A percentile compares a stretch with the other conserved stretches of the same genome.
Evolutionary conservation across 1,139 yeast species (phyloP).

Genomic region (Pichia cactophila): DNA sequence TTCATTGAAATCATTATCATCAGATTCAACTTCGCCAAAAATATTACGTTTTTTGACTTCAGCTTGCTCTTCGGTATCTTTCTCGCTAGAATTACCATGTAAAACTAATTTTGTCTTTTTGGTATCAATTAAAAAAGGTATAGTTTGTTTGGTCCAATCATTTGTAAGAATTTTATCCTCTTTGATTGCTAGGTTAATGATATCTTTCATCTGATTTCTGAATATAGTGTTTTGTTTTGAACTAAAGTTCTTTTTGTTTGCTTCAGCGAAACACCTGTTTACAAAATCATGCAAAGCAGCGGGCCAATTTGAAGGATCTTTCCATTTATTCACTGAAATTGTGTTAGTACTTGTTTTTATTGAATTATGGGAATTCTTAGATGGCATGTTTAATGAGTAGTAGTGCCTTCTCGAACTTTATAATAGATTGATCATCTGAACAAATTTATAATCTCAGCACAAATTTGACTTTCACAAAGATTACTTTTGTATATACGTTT

Average conservation of each 20-base stretch:
- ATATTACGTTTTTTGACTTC: constrained; percentile 15
- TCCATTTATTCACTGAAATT: constrained; percentile 7
- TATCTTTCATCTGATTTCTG: constrained; percentile 38
- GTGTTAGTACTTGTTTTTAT: constrained; percentile 2
- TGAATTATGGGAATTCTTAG: not conserved
- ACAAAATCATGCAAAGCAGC: constrained; percentile 40
- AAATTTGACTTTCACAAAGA: too few relatives aligned
- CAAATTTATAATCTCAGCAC: too few relatives aligned
- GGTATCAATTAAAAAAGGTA: constrained; percentile 40
- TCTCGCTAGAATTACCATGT: constrained; percentile 14
- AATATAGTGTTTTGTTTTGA: constrained; percentile 30
- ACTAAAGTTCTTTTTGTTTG: constrained; percentile 27
- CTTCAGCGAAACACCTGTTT: constrained; percentile 35
- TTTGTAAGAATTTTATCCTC: constrained; percentile 42
- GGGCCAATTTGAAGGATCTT: constrained; percentile 39
- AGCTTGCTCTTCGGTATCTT: not conserved
- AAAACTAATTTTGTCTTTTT: constrained; percentile 14
- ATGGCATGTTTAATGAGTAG: not conserved
- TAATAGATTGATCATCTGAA: too few relatives aligned
- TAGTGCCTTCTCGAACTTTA: too few relatives aligned
- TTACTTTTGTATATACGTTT: too few relatives aligned
- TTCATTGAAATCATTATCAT: constrained; percentile 4
- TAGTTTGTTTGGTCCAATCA: constrained; percentile 51
- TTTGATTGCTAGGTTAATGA: constrained; percentile 45
- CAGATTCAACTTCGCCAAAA: constrained; percentile 20